A percentile compares a stretch with the other conserved stretches of the same genome.
Conservation (phyloP, 2,329 filamentous ascomycete species). For the Fusarium pininemorale region DNA sequence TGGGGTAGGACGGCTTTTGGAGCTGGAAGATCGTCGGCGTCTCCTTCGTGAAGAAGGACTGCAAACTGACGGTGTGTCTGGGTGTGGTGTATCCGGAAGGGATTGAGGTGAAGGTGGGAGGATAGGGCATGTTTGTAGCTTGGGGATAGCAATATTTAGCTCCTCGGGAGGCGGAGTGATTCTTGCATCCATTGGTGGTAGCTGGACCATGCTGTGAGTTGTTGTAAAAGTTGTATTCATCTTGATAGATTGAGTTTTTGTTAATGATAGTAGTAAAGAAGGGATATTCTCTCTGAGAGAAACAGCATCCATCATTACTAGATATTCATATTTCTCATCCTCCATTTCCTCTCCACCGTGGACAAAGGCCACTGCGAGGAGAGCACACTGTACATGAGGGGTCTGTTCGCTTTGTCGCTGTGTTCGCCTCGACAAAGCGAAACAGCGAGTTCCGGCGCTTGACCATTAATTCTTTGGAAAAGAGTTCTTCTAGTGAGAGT, state of each 20-base stretch:
- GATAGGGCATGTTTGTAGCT: neutral
- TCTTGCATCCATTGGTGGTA: conserved; percentile 32
- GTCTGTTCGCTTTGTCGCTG: conserved; percentile 34
- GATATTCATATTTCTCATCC: conserved; percentile 20
- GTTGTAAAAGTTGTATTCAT: conserved; percentile 27
- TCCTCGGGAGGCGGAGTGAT: conserved; percentile 32
- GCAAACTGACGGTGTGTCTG: neutral
- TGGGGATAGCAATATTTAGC: conserved; percentile 11
- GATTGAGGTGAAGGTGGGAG: conserved; percentile 13
- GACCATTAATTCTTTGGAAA: conserved; percentile 4
- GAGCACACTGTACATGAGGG: conserved; percentile 11
- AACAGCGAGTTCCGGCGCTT: conserved; percentile 20
- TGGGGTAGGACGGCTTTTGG: neutral
- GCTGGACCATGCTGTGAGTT: conserved; percentile 9
- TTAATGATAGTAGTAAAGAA: conserved; percentile 2
- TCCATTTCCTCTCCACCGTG: neutral
- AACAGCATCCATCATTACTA: conserved; percentile 11
- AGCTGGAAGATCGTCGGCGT: conserved; percentile 24
- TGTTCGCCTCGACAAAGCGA: conserved; percentile 27
- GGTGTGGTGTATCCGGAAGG: conserved; percentile 7
- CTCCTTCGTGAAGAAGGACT: neutral
- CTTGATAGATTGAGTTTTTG: conserved; percentile 7
- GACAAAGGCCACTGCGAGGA: conserved; percentile 19
- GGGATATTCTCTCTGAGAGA: neutral
- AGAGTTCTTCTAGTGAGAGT: conserved; percentile 4